Evolutionary conservation across 768 basidiomycete genomes (phyloP).

Genomic region (Lyophyllum shimeji): DNA sequence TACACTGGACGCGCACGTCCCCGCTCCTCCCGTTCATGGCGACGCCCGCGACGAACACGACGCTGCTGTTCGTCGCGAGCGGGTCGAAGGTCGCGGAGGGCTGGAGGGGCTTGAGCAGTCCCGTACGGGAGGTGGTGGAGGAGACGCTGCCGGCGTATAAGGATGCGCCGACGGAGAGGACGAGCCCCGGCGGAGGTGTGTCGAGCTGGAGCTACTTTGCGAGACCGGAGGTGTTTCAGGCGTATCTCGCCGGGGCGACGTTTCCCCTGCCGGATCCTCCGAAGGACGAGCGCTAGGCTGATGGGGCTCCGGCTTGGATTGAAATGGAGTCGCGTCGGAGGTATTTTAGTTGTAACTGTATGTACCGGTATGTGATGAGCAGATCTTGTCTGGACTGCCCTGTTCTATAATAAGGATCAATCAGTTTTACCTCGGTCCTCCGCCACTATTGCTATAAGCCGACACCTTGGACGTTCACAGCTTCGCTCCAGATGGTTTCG

Average conservation of each 20-base stretch:
- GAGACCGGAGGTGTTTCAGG: slow-evolving; percentile 18
- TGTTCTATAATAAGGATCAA: background rate
- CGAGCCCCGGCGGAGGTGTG: slow-evolving; percentile 5
- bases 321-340: too few species aligned
- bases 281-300: background rate
- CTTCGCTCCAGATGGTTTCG: too few species aligned
- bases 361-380: too few species aligned
- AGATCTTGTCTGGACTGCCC: background rate
- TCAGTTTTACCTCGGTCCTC: too few species aligned
- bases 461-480: too few species aligned
- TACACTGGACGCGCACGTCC: slow-evolving; percentile 17
- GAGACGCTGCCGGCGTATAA: slow-evolving; percentile 11
- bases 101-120: background rate
- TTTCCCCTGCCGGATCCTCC: slow-evolving; percentile 19
- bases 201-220: slow-evolving; percentile 20
- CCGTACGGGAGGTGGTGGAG: slow-evolving; percentile 9
- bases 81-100: slow-evolving; percentile 7
- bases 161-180: slow-evolving; percentile 5
- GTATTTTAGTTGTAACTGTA: too few species aligned
- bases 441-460: too few species aligned
- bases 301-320: background rate
- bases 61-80: slow-evolving; percentile 9
- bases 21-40: slow-evolving; percentile 16
- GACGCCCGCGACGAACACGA: slow-evolving; percentile 9
- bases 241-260: slow-evolving; percentile 14